Conservation (phyloP, 805 yeast genomes). For the Wickerhamiella kurtzmanii region DNA sequence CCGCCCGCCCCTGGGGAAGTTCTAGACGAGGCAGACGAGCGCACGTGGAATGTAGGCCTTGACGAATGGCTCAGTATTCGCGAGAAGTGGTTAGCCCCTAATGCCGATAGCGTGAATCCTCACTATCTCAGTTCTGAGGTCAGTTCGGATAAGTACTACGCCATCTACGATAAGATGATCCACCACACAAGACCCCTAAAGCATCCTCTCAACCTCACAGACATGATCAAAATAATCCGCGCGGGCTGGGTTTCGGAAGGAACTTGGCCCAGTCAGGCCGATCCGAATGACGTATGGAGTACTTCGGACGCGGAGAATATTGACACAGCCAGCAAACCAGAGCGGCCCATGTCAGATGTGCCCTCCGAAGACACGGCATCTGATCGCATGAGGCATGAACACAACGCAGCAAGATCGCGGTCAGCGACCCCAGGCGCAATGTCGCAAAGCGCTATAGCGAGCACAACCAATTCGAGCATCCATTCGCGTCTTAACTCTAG, state of each 20-base stretch:
- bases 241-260: conserved; percentile 77
- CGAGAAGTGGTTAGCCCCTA: conserved; percentile 41
- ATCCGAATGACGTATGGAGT: conserved; percentile 18
- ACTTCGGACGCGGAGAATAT: conserved; percentile 11
- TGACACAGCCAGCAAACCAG: not conserved
- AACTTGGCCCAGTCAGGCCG: conserved; percentile 38
- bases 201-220: conserved; percentile 58
- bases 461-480: not conserved
- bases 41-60: conserved; percentile 40
- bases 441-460: not conserved
- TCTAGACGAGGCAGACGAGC: conserved; percentile 21
- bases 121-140: conserved; percentile 20
- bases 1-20: conserved; percentile 10
- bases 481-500: not conserved
- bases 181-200: conserved; percentile 55
- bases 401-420: not conserved
- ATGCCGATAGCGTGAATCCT: conserved; percentile 15
- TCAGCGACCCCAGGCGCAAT: not conserved
- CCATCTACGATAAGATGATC: conserved; percentile 55
- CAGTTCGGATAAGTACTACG: conserved; percentile 24
- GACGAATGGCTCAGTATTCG: conserved; percentile 60
- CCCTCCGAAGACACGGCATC: not conserved
- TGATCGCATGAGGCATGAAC: not conserved
- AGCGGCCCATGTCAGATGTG: not conserved
- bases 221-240: conserved; percentile 56